Conservation (phyloP, 208 protist species). For the Acanthamoeba triangularis region DNA sequence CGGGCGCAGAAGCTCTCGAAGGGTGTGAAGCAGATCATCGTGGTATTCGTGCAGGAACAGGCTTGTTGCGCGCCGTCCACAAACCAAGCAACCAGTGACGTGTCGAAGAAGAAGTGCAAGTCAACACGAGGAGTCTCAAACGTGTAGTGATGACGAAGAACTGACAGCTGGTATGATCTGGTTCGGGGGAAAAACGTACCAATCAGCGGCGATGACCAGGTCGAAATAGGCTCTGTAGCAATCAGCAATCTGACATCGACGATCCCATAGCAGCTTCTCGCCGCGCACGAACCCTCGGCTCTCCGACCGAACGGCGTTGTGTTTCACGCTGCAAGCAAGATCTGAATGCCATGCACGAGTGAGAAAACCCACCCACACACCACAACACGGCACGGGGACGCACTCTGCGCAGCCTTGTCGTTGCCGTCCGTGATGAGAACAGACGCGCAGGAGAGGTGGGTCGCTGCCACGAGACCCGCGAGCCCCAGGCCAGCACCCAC, state of each 20-base stretch:
- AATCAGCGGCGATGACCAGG: conserved; percentile 19
- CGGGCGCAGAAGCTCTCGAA: conserved; percentile 1
- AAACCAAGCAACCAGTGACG: not conserved
- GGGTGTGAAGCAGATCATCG: conserved; percentile 12
- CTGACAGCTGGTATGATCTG: not conserved
- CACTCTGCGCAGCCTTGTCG: conserved; percentile 1
- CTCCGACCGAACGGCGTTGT: not conserved
- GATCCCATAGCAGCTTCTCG: conserved; percentile 53
- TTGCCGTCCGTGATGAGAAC: conserved; percentile 54
- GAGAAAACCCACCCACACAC: not conserved
- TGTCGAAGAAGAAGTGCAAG: too few species aligned
- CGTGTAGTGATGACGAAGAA: not conserved
- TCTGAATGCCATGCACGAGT: not conserved
- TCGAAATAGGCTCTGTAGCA: not conserved
- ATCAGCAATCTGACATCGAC: not conserved
- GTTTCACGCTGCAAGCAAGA: not conserved
- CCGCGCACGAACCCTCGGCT: not conserved
- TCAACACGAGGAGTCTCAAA: too few species aligned
- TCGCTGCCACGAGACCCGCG: not conserved
- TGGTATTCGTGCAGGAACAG: conserved; percentile 46
- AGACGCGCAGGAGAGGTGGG: not conserved
- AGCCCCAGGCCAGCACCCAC: conserved; percentile 33
- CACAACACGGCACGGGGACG: not conserved
- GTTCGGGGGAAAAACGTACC: not conserved
- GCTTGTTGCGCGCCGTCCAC: not conserved